Conservation (phyloP, 164 flowering plant genomes). For the Stephania cephalantha region DNA sequence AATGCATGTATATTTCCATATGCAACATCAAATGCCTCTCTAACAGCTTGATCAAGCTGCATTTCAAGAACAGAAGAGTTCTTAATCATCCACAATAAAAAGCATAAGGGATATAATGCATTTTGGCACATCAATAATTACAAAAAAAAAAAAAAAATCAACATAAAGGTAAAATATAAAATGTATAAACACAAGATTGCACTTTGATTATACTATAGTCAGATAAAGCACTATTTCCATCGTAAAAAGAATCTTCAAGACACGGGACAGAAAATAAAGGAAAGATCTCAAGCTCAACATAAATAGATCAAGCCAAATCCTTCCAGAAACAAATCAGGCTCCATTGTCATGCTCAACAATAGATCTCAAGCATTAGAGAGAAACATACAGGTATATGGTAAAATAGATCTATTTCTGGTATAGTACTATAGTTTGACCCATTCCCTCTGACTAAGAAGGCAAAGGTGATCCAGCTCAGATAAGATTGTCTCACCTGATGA, state of each 20-base stretch:
- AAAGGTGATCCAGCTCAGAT: background rate
- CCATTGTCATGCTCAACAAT: too few species aligned
- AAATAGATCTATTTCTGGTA: too few species aligned
- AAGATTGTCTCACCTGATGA: background rate
- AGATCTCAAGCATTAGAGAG: too few species aligned
- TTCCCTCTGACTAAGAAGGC: background rate
- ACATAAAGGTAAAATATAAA: background rate
- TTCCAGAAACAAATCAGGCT: too few species aligned
- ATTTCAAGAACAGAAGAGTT: background rate
- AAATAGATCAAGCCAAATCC: too few species aligned
- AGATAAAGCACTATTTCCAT: background rate
- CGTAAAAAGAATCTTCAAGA: background rate
- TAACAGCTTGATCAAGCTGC: slow-evolving; percentile 72
- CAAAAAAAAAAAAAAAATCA: background rate
- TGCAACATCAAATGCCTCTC: slow-evolving; percentile 92
- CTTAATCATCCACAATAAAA: background rate
- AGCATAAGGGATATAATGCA: too few species aligned
- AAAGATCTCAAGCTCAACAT: too few species aligned
- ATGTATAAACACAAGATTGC: background rate
- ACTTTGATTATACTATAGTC: background rate
- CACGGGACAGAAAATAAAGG: background rate
- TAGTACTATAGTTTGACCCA: background rate
- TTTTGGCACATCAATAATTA: background rate
- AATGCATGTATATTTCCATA: slow-evolving; percentile 88
- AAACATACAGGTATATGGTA: too few species aligned